Base-by-base conservation (phyloP, 768 basidiomycete species). In the Tephrocybe sp. region DNA sequence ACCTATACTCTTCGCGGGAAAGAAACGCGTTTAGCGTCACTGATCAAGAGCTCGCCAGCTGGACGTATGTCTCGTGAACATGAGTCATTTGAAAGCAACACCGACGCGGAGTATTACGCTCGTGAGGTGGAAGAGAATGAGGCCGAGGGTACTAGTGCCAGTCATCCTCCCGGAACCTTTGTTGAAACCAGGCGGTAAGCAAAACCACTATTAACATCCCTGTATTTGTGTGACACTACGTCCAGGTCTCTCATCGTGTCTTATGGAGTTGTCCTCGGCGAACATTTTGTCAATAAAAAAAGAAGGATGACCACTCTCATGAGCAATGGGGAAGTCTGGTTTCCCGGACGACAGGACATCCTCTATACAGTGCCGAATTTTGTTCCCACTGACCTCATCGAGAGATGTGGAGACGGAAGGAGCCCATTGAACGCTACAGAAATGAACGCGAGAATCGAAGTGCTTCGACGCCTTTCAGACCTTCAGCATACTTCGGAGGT, bases 331-430 rank as follows among this genome's bases (percentile, higher is more conserved):
- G 81, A 85, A 49, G 44, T 83, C 1, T 77, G 80, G 73, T 52
- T 61, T 2, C 78, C 80, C 51, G 58, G 68, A 15, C 69, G 70
- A 10, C 58, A 70, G n/a, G 86, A 90, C 52, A 70, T 87, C 58
- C 72, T 75, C 59, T 88, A 85, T 62, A 59, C 73, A 21, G 68
- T 88, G n/a, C 86, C 86, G 0, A 65, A 68, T n/a, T 74, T 86
- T 59, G 68, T 81, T 21, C 62, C 78, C 12, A 45, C 53, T 36
- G 73, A 79, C 53, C 69, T 83, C 7, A 70, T 75, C 0, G 56
- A 56, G 30, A 73, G 81, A 26, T 86, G 84, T 59, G 83, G 85
- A 1, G 36, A 37, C 0, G 51, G 59, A 1, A 57, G 56, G 0
- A 48, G 62, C 20, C 64, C 78, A 0, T 37, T 44, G 7, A 70